Evolutionary conservation across 495 filamentous ascomycete genomes (phyloP).

Genomic region (Annulohypoxylon bovei): DNA sequence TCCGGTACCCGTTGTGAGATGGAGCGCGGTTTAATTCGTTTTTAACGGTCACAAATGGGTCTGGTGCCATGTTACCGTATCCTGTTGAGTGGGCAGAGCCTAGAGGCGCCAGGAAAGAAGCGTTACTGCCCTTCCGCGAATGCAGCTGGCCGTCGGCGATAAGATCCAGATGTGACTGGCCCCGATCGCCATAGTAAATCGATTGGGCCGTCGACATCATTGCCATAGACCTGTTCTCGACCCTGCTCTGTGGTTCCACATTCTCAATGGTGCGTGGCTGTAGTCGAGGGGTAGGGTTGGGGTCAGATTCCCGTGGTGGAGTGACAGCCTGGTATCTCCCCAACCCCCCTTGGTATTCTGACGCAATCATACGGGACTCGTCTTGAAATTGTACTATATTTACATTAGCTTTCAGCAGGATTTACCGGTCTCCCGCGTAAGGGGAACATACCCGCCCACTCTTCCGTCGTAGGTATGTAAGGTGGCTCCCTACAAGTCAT

Average conservation of each 20-base stretch:
- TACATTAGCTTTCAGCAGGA: slow-evolving; percentile 25
- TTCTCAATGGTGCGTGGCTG: slow-evolving; percentile 20
- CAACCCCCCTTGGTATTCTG: slow-evolving; percentile 86
- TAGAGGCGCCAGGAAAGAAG: slow-evolving; percentile 33
- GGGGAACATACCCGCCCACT: slow-evolving; percentile 68
- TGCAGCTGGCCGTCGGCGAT: slow-evolving; percentile 37
- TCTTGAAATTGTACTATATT: slow-evolving; percentile 76
- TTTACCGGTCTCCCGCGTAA: neutral
- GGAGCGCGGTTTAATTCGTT: slow-evolving; percentile 28
- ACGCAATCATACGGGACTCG: slow-evolving; percentile 90
- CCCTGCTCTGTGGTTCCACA: slow-evolving; percentile 8
- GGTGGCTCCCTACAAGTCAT: slow-evolving; percentile 78
- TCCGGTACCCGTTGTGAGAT: slow-evolving; percentile 39
- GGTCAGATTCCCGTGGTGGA: slow-evolving; percentile 42
- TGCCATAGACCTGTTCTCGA: slow-evolving; percentile 19
- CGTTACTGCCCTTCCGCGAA: slow-evolving; percentile 38
- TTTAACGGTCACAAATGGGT: slow-evolving; percentile 40
- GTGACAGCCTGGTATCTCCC: slow-evolving; percentile 66
- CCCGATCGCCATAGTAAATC: slow-evolving; percentile 37
- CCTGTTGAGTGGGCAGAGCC: slow-evolving; percentile 22
- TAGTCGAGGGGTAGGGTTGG: slow-evolving; percentile 20
- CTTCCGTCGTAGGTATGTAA: slow-evolving; percentile 65
- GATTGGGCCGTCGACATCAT: slow-evolving; percentile 24
- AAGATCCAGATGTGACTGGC: slow-evolving; percentile 30
- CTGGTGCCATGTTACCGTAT: slow-evolving; percentile 35